Evolutionary conservation across 2,329 filamentous ascomycete species (phyloP), one percentile per base, ranked within the genome.

Genomic region (Phyllosticta citribraziliensis): DNA sequence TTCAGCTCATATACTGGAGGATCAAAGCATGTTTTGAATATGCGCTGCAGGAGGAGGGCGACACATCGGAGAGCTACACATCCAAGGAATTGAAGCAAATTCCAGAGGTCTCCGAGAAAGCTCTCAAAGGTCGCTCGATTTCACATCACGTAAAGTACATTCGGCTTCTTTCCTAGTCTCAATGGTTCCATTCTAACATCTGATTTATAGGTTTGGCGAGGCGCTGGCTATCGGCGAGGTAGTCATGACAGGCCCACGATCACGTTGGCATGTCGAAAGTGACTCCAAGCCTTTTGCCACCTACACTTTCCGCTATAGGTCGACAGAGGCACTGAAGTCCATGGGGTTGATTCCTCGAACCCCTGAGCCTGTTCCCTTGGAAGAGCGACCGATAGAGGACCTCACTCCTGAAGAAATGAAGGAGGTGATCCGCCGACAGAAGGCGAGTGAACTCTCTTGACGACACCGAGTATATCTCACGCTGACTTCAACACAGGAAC

Each of bases 331-430:
- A 19, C 65, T 76, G 0, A 67, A 74, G 61, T 64, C 68, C 1
- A 66, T 75, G 2, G 52, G 68, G 4, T 63, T 76, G 35, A 68
- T 76, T 17, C 68, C 67, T 3, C 66, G 69, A 11, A 67, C 60
- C 1, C 70, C 69, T 1, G 68, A 63, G 11, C 72, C 70, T 1
- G 58, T 64, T n/a, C 66, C 66, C 14, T 52, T 69, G 0, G 65
- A 70, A 33, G 62, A 68, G 8, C 51, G 66, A 24, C 62, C 67
- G 2, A 14, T 67, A 8, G 66, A 69, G 12, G 63, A 65, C 1
- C 56, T 68, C 10, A 64, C 64, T 22, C 10, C 52, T 20, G 66
- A 68, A 17, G 70, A 72, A 56, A 59, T 68, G 60, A 58, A 62
- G 10, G 65, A 68, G 53, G 63, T 69, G 5, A 24, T 68, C 3